A percentile compares a stretch with the other conserved stretches of the same genome.
Evolutionary conservation across 495 filamentous ascomycete genomes (phyloP).

Genomic region (Neurospora sp.): DNA sequence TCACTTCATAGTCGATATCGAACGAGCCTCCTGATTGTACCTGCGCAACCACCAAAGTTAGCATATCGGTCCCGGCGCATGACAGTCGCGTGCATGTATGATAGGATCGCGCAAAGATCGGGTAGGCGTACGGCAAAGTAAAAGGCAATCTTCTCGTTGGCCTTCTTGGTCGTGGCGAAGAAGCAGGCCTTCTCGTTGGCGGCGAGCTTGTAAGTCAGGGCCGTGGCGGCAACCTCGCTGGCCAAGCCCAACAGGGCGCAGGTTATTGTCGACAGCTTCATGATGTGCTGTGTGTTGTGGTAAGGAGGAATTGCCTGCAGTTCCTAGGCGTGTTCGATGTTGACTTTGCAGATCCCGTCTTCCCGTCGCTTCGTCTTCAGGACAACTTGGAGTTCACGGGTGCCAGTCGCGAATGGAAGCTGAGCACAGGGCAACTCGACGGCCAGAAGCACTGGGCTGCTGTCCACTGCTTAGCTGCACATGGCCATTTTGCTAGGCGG

Average conservation of each 20-base stretch:
- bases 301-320: background rate
- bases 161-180: conserved; percentile 63
- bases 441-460: background rate
- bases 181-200: conserved; percentile 96
- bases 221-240: conserved; percentile 61
- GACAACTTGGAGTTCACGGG: background rate
- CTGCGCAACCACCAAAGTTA: conserved; percentile 30
- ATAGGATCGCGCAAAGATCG: too few relatives aligned
- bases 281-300: conserved; percentile 18
- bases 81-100: background rate
- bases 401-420: background rate
- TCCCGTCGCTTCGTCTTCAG: background rate
- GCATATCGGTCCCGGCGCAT: background rate
- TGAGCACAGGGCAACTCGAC: background rate
- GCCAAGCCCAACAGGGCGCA: conserved; percentile 56
- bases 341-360: background rate
- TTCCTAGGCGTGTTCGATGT: background rate
- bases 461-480: background rate
- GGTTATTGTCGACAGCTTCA: conserved; percentile 39
- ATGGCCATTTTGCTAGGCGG: too few relatives aligned
- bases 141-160: conserved; percentile 84
- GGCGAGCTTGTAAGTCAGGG: conserved; percentile 84
- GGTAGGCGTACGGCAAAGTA: conserved; percentile 80
- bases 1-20: conserved; percentile 87
- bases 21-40: conserved; percentile 95